Conservation (phyloP, 2,329 filamentous ascomycete genomes). For the Fusarium mexicanum region DNA sequence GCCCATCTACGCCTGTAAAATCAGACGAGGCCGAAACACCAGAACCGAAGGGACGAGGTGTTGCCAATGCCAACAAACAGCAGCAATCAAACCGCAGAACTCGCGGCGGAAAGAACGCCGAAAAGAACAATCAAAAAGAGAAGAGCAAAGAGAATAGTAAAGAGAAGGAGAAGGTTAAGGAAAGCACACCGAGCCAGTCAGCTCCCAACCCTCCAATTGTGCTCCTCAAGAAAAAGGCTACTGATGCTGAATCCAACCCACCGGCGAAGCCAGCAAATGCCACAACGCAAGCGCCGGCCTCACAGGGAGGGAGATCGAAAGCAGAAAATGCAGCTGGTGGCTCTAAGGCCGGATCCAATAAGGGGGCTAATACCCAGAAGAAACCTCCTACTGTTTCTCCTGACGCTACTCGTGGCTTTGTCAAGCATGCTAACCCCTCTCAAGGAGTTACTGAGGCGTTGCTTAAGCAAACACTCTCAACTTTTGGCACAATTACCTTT, state of each 20-base stretch:
- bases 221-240: conserved; percentile 53
- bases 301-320: conserved; percentile 45
- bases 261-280: conserved; percentile 42
- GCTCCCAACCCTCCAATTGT: conserved; percentile 50
- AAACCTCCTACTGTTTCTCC: conserved; percentile 44
- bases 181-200: conserved; percentile 24
- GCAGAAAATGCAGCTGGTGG: conserved; percentile 27
- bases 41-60: conserved; percentile 35
- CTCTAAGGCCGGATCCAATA: conserved; percentile 37
- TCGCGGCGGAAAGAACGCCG: conserved; percentile 51
- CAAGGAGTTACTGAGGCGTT: conserved; percentile 89
- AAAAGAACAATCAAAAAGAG: conserved; percentile 52
- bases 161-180: conserved; percentile 40
- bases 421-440: conserved; percentile 86
- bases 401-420: conserved; percentile 73
- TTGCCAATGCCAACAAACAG: conserved; percentile 39
- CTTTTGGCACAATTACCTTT: conserved; percentile 77
- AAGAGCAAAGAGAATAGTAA: conserved; percentile 50
- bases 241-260: conserved; percentile 40
- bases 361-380: conserved; percentile 46
- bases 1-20: conserved; percentile 34
- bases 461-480: conserved; percentile 77
- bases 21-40: conserved; percentile 28
- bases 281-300: conserved; percentile 36
- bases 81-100: conserved; percentile 44